phyloP scores from a whole-genome alignment of 1,284 basidiomycete genomes.

The Irpex sp. region DNA sequence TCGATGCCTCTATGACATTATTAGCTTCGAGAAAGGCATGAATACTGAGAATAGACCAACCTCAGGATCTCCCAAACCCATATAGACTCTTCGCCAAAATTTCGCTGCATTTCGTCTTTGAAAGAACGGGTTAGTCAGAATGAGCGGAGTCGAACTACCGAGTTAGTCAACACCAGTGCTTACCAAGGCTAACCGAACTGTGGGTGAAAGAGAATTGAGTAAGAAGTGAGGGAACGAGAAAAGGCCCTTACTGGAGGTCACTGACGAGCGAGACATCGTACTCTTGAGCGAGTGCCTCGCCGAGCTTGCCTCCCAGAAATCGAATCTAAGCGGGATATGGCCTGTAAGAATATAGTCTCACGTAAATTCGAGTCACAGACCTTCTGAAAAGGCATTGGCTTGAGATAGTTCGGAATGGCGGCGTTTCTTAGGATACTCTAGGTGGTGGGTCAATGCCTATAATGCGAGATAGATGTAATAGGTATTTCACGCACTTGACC shows the following conservation, averaged over 20 bases:
- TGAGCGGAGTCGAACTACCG: background rate
- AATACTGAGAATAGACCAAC: conserved; percentile 32
- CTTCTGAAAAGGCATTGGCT: conserved; percentile 84
- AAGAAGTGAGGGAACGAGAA: conserved; percentile 5
- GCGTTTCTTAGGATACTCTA: conserved; percentile 80
- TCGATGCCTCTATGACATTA: conserved; percentile 75
- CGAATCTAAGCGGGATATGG: conserved; percentile 62
- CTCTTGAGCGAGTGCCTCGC: conserved; percentile 81
- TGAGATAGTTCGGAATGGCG: conserved; percentile 82
- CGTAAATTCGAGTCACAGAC: conserved; percentile 33
- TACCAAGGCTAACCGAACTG: conserved; percentile 48
- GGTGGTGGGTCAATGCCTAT: background rate
- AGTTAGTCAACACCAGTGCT: conserved; percentile 7
- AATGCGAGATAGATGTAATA: background rate
- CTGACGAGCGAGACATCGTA: conserved; percentile 88
- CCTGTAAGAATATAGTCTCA: background rate
- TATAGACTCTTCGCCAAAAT: conserved; percentile 80
- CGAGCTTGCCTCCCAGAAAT: conserved; percentile 93
- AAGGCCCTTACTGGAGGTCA: conserved; percentile 69
- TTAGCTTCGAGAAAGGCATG: background rate
- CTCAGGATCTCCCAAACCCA: conserved; percentile 89
- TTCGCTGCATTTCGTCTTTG: conserved; percentile 75
- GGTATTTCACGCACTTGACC: conserved; percentile 54
- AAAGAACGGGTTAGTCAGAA: background rate
- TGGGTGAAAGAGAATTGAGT: background rate